Percentiles rank a stretch among this genome's conserved stretches.
phyloP scores from a whole-genome alignment of 2,329 filamentous ascomycete genomes.

The Dothideomycetes sp. region DNA sequence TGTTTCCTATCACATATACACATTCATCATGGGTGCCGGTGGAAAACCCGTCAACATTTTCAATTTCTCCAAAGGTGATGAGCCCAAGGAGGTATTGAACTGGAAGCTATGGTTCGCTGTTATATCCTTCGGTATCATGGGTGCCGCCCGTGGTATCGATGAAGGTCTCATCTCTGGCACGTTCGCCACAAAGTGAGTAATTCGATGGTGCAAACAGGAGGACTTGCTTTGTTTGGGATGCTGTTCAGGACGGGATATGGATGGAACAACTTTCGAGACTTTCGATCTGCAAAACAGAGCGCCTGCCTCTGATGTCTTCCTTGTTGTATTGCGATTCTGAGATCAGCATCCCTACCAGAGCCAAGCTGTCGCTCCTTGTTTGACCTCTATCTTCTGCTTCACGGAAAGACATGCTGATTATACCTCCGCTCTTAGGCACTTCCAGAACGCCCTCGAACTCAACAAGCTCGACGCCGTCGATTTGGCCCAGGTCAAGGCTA shows the following conservation, averaged over 20 bases:
- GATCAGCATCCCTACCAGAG: too few species aligned
- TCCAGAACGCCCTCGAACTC: conserved; percentile 50
- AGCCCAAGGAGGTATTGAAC: conserved; percentile 62
- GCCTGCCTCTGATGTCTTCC: too few species aligned
- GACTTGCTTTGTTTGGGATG: too few species aligned
- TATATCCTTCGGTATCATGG: conserved; percentile 47
- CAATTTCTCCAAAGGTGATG: conserved; percentile 46
- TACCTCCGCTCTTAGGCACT: too few species aligned
- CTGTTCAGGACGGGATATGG: too few species aligned
- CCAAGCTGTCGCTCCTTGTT: too few species aligned
- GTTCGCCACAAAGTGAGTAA: conserved; percentile 52
- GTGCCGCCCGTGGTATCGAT: conserved; percentile 64
- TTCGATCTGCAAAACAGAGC: too few species aligned
- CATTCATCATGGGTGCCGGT: conserved; percentile 15
- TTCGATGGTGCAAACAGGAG: too few species aligned
- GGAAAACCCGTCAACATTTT: conserved; percentile 21
- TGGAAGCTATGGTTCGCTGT: conserved; percentile 70
- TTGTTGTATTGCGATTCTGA: too few species aligned
- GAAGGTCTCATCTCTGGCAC: conserved; percentile 56
- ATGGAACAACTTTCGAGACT: too few species aligned
- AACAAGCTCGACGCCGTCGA: conserved; percentile 42
- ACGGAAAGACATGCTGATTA: too few species aligned
- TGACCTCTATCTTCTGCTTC: too few species aligned
- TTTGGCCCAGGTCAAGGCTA: conserved; percentile 56
- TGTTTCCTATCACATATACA: not conserved